Base-by-base conservation (phyloP, 2,329 filamentous ascomycete genomes). In the Monosporascus sp. region DNA sequence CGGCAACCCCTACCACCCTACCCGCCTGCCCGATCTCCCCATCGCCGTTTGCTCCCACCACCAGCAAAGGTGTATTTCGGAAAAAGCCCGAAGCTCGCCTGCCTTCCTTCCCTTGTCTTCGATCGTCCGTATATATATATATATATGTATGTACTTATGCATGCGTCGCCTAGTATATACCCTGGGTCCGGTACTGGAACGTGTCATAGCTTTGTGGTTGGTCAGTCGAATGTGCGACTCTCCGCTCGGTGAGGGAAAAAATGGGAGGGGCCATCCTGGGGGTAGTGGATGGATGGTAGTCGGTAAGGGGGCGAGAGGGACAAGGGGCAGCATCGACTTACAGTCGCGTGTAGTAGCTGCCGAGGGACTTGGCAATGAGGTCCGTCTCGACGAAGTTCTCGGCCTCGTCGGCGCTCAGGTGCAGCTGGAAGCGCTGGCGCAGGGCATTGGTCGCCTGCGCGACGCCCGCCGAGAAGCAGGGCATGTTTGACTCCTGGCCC, bases 291-390 rank as follows among this genome's bases (percentile, higher is more conserved):
- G 41, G 35, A 17, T 26, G 40, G 7, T 15, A 24, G 37, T 8
- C 17, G 26, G 45, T 37, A 31, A 5, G 20, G 35, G 24, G 20
- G 24, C 7, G 3, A 5, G 9, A 22, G 17, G 14, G 37, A 9
- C 37, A 46, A 22, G 45, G 17, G 17, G 31, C 11, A 28, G 11
- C 7, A 11, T n/a, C 35, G 20, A 70, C 87, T 78, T 74, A 91
- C 85, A 92, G 80, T 75, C 89, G 82, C 67, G 89, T 93, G 69
- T 92, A 93, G 73, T 94, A 94, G 70, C 89, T 93, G 58, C 89
- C 89, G 61, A 89, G 80, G 59, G 88, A 90, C 78, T 94, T 94
- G 58, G 77, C 84, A 61, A 94, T 81, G 64, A 94, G 72, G 67
- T 92, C 89, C 37, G 79, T 86, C 67, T 94, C 89, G 18, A 94